A percentile compares a stretch with the other conserved stretches of the same genome.
Conservation (phyloP, 257 asterid species). For the Nicotiana tomentosiformis region DNA sequence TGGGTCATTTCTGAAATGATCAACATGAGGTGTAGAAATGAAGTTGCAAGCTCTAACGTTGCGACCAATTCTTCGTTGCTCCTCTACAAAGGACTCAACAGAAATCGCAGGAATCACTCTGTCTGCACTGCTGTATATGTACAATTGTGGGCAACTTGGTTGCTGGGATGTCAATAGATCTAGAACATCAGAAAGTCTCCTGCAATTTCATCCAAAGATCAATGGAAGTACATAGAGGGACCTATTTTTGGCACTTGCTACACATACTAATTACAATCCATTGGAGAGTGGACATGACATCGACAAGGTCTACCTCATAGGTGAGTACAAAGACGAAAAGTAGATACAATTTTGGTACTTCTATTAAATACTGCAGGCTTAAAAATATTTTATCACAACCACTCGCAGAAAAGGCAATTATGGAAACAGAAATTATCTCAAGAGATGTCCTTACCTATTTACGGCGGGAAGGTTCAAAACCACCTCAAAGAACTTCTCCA, state of each 20-base stretch:
- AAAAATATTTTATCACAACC: neutral
- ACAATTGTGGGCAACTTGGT: slow-evolving; percentile 86
- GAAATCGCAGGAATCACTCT: slow-evolving; percentile 73
- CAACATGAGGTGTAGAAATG: slow-evolving; percentile 81
- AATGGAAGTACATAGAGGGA: neutral
- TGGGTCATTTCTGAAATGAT: slow-evolving; percentile 80
- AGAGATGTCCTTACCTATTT: slow-evolving; percentile 45
- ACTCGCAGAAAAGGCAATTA: neutral
- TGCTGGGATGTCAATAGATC: slow-evolving; percentile 56
- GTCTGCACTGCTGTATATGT: slow-evolving; percentile 95
- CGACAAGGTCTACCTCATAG: neutral
- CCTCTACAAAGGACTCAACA: slow-evolving; percentile 82
- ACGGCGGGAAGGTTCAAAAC: slow-evolving; percentile 71
- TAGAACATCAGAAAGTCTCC: slow-evolving; percentile 79
- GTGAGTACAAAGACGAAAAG: neutral
- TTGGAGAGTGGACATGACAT: neutral
- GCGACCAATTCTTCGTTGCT: slow-evolving; percentile 60
- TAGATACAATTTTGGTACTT: neutral
- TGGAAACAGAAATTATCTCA: neutral
- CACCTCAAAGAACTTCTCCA: slow-evolving; percentile 70
- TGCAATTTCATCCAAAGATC: slow-evolving; percentile 25
- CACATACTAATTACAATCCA: neutral
- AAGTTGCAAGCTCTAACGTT: slow-evolving; percentile 85
- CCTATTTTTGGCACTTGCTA: neutral
- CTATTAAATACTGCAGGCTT: neutral